Base-by-base conservation (phyloP, 1,139 yeast genomes). In the Yamadazyma trypodendri region DNA sequence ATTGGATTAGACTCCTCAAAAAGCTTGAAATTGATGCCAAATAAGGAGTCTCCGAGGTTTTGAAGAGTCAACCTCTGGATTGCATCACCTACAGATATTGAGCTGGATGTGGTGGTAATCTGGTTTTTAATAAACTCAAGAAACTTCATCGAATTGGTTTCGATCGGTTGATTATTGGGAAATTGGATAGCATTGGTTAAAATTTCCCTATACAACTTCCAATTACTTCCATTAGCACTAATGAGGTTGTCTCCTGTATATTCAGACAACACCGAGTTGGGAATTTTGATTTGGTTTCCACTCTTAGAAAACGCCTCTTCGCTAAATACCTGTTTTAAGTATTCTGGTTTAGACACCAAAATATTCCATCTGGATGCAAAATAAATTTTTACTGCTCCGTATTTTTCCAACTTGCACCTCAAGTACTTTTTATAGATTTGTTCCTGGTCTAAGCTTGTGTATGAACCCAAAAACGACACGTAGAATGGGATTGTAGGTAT, bases 361-460 rank as follows among this genome's bases (percentile, higher is more conserved):
- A 79, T 69, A 47, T 79, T 79, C 85, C 85, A 79, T 40, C 81
- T 64, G 2, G 81, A 75, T 4, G 79, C 84, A 61, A 79, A 79
- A 50, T 72, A 79, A 7, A 78, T 63, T 48, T 78, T 78, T 0
- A 74, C 84, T 0, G 83, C 83, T 0, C 85, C 85, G 48, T 72
- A 60, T 49, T 58, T 65, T 45, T 63, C 79, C 47, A 69, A 56
- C 32, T 64, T 66, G 24, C 56, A 62, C 44, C 63, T 65, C 42
- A 67, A 56, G 50, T 64, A 78, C 28, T 36, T 35, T 8, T 71
- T 56, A 51, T 63, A 79, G 9, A 79, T 63, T 28, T 75, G 65
- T 23, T 60, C 54, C 46, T 79, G 84, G 48, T 79, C 84, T 43
- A 73, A 52, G 2, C 53, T 50, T 2, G 74, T 65, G 27, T 68